Evolutionary conservation across 2,329 filamentous ascomycete species (phyloP), one percentile per base, ranked within the genome.

Genomic region (Monilinia polystroma): DNA sequence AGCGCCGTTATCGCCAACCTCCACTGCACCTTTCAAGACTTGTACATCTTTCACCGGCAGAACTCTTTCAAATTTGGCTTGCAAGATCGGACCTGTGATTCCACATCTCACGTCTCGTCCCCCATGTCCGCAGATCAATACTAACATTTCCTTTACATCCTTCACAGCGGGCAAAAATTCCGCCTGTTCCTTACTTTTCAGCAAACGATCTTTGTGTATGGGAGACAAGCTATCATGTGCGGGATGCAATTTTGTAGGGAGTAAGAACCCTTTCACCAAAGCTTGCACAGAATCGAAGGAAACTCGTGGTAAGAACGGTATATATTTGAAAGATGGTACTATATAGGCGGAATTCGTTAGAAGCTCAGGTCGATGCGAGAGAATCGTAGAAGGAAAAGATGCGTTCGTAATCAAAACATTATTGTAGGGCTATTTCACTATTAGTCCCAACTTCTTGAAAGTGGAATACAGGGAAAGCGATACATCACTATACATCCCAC

Each of bases 91-190:
- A 0, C 92, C 93, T 70, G 94, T 82, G 29, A 91, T 79, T 0
- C 95, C 94, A 74, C 95, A 99, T 63, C 95, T 84, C 73, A 83
- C 81, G 75, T 99, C 95, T 14, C 95, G 83, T 2, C 88, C 87
- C 18, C 89, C 90, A 73, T 99, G 95, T 0, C 93, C 92, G 75
- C 95, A 99, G 54, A 97, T 89, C 26, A 98, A 80, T 41, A 99
- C 85, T n/a, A 91, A 73, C 5, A 93, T 82, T 69, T 93, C 89
- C 20, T 84, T 75, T 11, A 90, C 84, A 67, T 87, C 84, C 14
- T 84, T 79, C 6, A 91, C 87, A 1, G 83, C 82, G 1, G 79
- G 78, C 2, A 92, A 80, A 47, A 79, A 80, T 66, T 68, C 80
- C 74, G 74, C 85, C 73, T 79, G 87, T 64, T 76, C 86, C 69